phyloP scores from a whole-genome alignment of 345 rosid genomes.

The Brassica rapa region DNA sequence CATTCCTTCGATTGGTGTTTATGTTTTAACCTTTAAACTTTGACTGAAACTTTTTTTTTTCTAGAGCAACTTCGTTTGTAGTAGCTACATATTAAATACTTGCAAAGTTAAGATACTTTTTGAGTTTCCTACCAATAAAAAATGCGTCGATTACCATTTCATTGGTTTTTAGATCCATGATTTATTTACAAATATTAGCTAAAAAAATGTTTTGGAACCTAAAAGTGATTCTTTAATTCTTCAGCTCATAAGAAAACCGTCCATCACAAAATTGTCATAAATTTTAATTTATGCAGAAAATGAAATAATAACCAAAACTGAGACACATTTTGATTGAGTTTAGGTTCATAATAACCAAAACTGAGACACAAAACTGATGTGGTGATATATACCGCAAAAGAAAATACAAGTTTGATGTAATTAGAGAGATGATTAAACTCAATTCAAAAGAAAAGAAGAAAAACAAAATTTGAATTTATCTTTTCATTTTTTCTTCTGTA shows the following conservation, averaged over 20 bases:
- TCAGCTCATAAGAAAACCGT: background rate
- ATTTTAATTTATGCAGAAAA: too few species aligned
- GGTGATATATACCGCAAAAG: background rate
- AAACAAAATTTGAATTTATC: background rate
- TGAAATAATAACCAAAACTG: background rate
- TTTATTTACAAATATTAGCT: background rate
- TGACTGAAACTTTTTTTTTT: background rate
- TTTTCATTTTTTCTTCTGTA: background rate
- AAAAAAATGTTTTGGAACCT: background rate
- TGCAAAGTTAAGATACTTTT: too few species aligned
- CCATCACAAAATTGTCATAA: too few species aligned
- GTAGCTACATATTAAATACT: too few species aligned
- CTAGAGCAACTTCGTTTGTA: background rate
- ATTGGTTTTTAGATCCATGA: background rate
- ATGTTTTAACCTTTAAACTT: background rate
- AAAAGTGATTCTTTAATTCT: background rate
- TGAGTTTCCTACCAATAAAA: background rate
- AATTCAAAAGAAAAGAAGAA: background rate
- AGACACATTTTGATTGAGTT: background rate
- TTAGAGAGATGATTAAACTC: slow-evolving; percentile 10
- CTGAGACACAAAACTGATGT: background rate
- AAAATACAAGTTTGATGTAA: slow-evolving; percentile 1
- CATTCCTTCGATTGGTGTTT: background rate
- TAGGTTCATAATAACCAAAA: background rate
- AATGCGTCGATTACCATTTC: background rate